Evolutionary conservation across 78 protist species (phyloP).

Genomic region (Polysphondylium violaceum): DNA sequence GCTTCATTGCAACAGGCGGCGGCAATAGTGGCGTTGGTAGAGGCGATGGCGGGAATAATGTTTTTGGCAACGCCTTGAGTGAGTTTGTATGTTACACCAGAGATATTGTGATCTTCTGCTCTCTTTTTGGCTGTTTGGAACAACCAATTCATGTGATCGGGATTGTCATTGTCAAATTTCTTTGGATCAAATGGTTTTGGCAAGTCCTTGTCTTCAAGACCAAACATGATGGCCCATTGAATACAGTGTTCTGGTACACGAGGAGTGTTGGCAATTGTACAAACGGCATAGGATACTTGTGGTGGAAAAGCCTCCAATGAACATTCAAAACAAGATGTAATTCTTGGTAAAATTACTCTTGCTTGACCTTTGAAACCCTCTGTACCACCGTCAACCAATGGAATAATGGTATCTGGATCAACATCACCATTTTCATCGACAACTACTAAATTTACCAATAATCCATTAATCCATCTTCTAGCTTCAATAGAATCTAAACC

Average conservation of each 20-base stretch:
- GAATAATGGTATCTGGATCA: constrained; percentile 85
- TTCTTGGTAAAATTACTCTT: constrained; percentile 93
- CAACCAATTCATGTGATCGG: constrained; percentile 95
- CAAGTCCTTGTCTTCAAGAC: constrained; percentile 7
- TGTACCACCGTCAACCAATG: constrained; percentile 98
- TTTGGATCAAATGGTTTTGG: constrained; percentile 73
- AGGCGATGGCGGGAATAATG: constrained; percentile 99
- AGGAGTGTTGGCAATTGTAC: constrained; percentile 97
- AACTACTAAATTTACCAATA: constrained; percentile 83
- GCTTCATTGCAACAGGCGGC: constrained; percentile 94
- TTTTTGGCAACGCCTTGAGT: constrained; percentile 96
- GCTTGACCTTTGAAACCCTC: constrained; percentile 98
- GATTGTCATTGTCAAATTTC: constrained; percentile 93
- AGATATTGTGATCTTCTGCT: constrained; percentile 92
- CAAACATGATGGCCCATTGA: constrained; percentile 89
- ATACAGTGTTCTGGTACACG: constrained; percentile 98
- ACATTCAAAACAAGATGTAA: constrained; percentile 97
- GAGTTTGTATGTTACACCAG: constrained; percentile 93
- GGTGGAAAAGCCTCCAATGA: constrained; percentile 94
- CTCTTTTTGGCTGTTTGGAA: constrained; percentile 87
- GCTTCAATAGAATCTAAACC: constrained; percentile 98
- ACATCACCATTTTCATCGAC: constrained; percentile 76
- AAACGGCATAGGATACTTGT: constrained; percentile 92
- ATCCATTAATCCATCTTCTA: constrained; percentile 96
- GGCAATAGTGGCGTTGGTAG: constrained; percentile 98